Base-by-base conservation (phyloP, 1,139 yeast genomes). In the Yamadazyma songkhlaensis region DNA sequence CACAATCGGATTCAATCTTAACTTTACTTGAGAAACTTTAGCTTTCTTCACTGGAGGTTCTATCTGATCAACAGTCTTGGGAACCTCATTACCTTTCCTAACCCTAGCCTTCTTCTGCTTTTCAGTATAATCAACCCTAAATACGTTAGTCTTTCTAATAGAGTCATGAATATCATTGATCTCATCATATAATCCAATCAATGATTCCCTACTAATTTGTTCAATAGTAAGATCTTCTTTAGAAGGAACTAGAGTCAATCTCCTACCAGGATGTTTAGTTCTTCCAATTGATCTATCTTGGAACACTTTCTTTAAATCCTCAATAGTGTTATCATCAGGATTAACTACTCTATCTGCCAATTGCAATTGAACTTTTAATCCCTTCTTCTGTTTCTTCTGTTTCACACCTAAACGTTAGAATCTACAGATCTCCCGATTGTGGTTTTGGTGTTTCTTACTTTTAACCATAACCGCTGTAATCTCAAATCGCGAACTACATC, bases 261-360 rank as follows among this genome's bases (percentile, higher is more conserved):
- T 28, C 4, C 30, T 10, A 10, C 15, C 15, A 6, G 30, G 30
- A 31, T 24, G 9, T 6, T 17, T 7, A 9, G 15, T 13, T 10
- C 32, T 17, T 3, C 24, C 34, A 10, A 15, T 26, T 23, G 31
- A 31, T 26, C 23, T 25, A 13, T 31, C 42, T 11, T 22, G 14
- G 39, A 51, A 53, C 7, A 53, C 50, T 12, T 39, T 35, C 31
- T 41, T 42, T 20, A 53, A 38, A 28, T 50, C 53, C 29, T 50
- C 51, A 2, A 50, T 34, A 14, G 49, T 45, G 23, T 41, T 38
- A n/a, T 50, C 53, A 20, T 41, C 36, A 9, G 51, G 50, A 13
- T 40, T 42, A 2, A 48, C 53, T 13, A 43, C 37, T 20, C 41
- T 10, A 11, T 35, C 21, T 12, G 21, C 26, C 6, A 38, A 11